These are phyloP conservation scores for Tremellales sp. DNA, from an alignment of 1,284 basidiomycete species.

Conservation along the genomic window DNA sequence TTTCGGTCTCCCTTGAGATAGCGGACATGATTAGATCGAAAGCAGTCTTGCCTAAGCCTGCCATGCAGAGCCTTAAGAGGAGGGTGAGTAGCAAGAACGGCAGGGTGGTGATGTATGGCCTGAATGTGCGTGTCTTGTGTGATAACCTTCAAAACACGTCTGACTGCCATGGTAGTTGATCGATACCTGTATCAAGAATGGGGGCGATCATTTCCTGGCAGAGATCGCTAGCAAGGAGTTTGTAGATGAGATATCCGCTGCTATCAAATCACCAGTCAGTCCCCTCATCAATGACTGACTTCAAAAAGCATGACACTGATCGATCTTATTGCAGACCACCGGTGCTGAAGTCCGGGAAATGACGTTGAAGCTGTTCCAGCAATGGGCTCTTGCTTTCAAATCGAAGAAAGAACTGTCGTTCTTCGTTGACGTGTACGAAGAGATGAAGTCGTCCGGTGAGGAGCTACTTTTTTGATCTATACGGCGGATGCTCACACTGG, in stretches of 20 bases:
- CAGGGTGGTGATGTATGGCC: slow-evolving; percentile 84
- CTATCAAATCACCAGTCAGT: slow-evolving; percentile 50
- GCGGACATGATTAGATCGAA: slow-evolving; percentile 95
- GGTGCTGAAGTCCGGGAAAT: slow-evolving; percentile 81
- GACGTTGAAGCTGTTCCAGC: slow-evolving; percentile 76
- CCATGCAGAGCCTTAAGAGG: slow-evolving; percentile 83
- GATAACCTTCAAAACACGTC: slow-evolving; percentile 9
- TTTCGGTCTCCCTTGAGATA: slow-evolving; percentile 90
- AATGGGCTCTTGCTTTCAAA: slow-evolving; percentile 89
- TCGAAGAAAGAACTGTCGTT: slow-evolving; percentile 71
- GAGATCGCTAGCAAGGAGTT: slow-evolving; percentile 87
- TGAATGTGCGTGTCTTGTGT: slow-evolving; percentile 62
- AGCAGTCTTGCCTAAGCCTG: slow-evolving; percentile 75
- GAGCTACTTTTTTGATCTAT: background rate
- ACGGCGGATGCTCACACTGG: background rate
- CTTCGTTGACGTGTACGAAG: slow-evolving; percentile 73
- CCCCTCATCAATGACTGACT: too few species aligned
- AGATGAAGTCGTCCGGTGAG: slow-evolving; percentile 68
- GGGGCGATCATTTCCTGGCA: slow-evolving; percentile 82
- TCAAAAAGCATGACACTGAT: background rate
- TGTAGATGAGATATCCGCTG: slow-evolving; percentile 65
- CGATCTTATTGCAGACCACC: slow-evolving; percentile 46
- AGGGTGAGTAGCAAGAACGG: slow-evolving; percentile 92
- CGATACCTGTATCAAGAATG: slow-evolving; percentile 96
- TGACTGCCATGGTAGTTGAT: slow-evolving; percentile 59